Conservation (phyloP, 169 alveolate genomes). For the Perkinsus olseni region DNA sequence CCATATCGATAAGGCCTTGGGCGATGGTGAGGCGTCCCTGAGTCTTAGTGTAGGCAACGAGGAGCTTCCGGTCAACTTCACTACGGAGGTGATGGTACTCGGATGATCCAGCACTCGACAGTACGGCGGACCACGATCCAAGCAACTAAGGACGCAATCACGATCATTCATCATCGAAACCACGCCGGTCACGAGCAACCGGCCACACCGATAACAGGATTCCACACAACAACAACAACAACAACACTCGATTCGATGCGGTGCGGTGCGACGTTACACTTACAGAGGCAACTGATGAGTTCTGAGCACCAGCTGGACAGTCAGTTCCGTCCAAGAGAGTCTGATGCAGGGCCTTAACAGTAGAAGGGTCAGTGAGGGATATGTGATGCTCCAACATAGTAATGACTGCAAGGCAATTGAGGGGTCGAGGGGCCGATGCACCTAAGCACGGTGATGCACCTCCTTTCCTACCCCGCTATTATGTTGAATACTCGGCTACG, state of each 20-base stretch:
- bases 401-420: neutral
- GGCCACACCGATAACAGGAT: no score
- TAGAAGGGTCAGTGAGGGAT: neutral
- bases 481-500: no score
- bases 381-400: neutral
- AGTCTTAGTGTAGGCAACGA: neutral
- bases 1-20: neutral
- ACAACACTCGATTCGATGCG: no score
- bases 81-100: neutral
- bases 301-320: neutral
- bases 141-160: neutral
- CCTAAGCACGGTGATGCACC: neutral
- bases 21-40: neutral
- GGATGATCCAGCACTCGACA: neutral
- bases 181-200: no score
- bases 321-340: neutral
- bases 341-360: neutral
- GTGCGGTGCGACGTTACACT: neutral
- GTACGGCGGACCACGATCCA: neutral
- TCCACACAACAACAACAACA: no score
- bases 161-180: no score
- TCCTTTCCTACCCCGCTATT: no score
- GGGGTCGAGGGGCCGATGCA: neutral
- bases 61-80: neutral
- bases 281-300: neutral